phyloP scores from a whole-genome alignment of 2,329 filamentous ascomycete genomes.

The Dactylella cylindrospora region DNA sequence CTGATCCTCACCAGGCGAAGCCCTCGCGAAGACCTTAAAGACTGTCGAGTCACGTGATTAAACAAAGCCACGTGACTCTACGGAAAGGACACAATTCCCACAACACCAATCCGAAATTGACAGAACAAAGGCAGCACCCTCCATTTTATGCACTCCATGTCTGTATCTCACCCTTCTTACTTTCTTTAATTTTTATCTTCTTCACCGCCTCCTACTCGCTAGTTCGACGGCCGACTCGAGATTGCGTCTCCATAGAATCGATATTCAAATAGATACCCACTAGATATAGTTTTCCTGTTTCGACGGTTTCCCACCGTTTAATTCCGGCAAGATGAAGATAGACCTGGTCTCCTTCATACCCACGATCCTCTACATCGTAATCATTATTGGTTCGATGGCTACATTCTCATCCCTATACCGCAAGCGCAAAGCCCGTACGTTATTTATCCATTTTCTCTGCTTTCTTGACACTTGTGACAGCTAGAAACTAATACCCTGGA shows the following conservation, averaged over 20 bases:
- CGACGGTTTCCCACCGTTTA: not conserved
- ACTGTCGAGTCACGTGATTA: conserved; percentile 25
- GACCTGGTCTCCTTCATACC: conserved; percentile 45
- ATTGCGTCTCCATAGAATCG: too few relatives aligned
- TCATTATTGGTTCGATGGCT: conserved; percentile 82
- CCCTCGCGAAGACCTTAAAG: too few relatives aligned
- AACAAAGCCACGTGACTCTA: conserved; percentile 7
- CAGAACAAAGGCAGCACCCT: conserved; percentile 22
- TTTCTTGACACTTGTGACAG: not conserved
- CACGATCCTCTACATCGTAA: conserved; percentile 83
- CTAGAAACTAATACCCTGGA: not conserved
- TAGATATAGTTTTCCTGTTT: too few relatives aligned
- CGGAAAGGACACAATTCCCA: conserved; percentile 44
- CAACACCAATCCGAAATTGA: conserved; percentile 19
- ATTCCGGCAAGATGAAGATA: conserved; percentile 29
- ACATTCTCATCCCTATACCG: conserved; percentile 93
- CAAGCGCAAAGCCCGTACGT: conserved; percentile 80
- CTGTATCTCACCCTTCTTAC: not conserved
- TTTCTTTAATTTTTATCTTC: too few relatives aligned
- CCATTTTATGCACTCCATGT: conserved; percentile 8
- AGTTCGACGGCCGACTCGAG: too few relatives aligned
- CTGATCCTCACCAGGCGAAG: too few relatives aligned
- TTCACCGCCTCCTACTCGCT: too few relatives aligned
- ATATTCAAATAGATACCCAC: too few relatives aligned
- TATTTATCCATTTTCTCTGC: conserved; percentile 6